These are phyloP conservation scores for Glutinoglossum americanum DNA, from an alignment of 495 filamentous ascomycete species.

Conservation along the genomic window DNA sequence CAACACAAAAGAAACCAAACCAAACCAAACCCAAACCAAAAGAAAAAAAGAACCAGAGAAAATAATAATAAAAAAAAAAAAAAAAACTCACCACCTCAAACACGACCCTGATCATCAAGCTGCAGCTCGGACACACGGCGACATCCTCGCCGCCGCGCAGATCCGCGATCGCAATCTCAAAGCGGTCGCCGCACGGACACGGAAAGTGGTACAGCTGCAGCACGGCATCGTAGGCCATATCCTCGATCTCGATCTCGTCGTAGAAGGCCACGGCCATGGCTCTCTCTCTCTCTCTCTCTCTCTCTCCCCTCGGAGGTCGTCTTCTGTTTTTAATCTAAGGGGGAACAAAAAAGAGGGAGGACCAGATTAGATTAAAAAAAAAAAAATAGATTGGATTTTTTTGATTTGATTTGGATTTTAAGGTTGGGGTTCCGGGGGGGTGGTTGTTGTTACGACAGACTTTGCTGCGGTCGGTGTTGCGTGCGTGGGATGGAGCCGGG, in stretches of 20 bases:
- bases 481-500: too few relatives aligned
- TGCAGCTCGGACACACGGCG: constrained; percentile 89
- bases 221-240: constrained; percentile 78
- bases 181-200: constrained; percentile 91
- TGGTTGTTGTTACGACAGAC: too few relatives aligned
- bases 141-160: constrained; percentile 77
- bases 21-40: too few relatives aligned
- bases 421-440: too few relatives aligned
- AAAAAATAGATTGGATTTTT: too few relatives aligned
- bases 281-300: background rate
- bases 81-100: constrained; percentile 51
- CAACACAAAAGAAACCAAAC: too few relatives aligned
- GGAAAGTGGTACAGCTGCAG: constrained; percentile 85
- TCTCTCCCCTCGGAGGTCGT: too few relatives aligned
- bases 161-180: constrained; percentile 76
- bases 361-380: too few relatives aligned
- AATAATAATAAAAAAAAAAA: background rate
- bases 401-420: too few relatives aligned
- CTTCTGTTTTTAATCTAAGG: background rate
- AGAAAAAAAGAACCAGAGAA: too few relatives aligned
- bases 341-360: background rate
- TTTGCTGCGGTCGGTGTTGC: too few relatives aligned
- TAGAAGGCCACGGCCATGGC: constrained; percentile 25
- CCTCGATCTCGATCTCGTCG: constrained; percentile 98
- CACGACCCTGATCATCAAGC: constrained; percentile 85